Conservation (phyloP, 1,284 basidiomycete species). For the Lentinula novae-zelandiae region DNA sequence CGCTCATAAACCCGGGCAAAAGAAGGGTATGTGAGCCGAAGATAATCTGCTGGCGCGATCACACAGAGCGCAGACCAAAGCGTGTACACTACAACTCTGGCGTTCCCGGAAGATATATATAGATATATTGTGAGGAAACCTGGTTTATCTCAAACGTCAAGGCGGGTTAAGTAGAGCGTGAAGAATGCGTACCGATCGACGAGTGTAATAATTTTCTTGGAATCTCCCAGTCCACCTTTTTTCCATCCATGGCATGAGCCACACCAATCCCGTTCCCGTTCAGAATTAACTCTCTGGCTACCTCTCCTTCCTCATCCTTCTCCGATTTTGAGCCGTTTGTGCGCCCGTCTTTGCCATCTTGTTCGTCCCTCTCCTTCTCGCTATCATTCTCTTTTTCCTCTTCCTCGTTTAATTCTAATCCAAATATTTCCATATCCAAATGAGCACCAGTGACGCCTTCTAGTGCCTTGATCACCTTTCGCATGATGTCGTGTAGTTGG, state of each 20-base stretch:
- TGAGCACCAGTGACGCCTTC: constrained; percentile 35
- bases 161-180: constrained; percentile 9
- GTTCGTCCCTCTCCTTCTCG: constrained; percentile 17
- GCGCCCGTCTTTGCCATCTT: constrained; percentile 1
- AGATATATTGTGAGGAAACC: constrained; percentile 85
- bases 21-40: constrained; percentile 67
- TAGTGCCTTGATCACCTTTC: constrained; percentile 40
- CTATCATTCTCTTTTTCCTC: constrained; percentile 22
- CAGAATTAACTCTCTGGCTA: constrained; percentile 18
- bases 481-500: constrained; percentile 28
- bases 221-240: constrained; percentile 70
- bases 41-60: constrained; percentile 74
- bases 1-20: constrained; percentile 81
- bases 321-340: not conserved
- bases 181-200: constrained; percentile 70
- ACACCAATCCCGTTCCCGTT: constrained; percentile 18
- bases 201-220: constrained; percentile 90
- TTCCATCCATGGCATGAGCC: constrained; percentile 11
- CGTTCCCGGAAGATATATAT: constrained; percentile 55
- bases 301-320: constrained; percentile 19
- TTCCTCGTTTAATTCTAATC: constrained; percentile 11
- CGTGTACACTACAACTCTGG: constrained; percentile 56
- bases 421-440: constrained; percentile 20
- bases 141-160: constrained; percentile 25
- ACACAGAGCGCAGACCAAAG: constrained; percentile 69